phyloP scores from a whole-genome alignment of 225 moss, liverwort and hornwort genomes.

The Climacium dendroides region DNA sequence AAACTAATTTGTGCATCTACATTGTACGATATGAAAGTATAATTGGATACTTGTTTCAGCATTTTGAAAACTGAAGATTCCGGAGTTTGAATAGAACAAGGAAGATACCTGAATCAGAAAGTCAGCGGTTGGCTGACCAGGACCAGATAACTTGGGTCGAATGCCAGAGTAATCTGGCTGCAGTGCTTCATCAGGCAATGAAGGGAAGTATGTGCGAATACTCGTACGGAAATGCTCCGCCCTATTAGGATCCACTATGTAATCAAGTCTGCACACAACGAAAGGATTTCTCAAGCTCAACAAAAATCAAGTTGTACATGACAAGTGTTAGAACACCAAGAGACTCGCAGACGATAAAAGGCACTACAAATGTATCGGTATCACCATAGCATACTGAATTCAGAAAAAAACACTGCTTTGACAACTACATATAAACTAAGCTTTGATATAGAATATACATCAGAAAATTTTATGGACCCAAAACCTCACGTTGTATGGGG shows the following conservation, averaged over 20 bases:
- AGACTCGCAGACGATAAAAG: not conserved
- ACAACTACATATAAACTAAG: not conserved
- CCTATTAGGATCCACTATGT: conserved; percentile 53
- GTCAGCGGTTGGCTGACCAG: conserved; percentile 59
- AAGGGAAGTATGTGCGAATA: conserved; percentile 77
- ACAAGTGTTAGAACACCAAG: not conserved
- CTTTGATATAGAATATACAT: not conserved
- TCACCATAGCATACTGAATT: not conserved
- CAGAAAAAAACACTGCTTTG: not conserved
- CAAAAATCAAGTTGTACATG: not conserved
- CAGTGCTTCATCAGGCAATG: conserved; percentile 58
- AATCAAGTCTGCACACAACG: conserved; percentile 60
- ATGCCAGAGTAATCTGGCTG: conserved; percentile 85
- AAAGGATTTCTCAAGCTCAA: not conserved
- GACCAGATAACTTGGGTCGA: conserved; percentile 76
- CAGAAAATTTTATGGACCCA: not conserved
- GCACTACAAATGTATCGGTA: not conserved
- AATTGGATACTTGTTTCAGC: not conserved
- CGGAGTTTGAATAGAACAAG: not conserved
- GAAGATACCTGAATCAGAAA: conserved; percentile 73
- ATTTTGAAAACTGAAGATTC: not conserved
- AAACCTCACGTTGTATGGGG: conserved; percentile 19
- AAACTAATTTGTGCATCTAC: not conserved
- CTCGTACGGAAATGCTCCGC: conserved; percentile 59
- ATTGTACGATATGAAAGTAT: not conserved